These are phyloP conservation scores for Arbutus unedo DNA, from an alignment of 148 eudicot genomes.

Conservation along the genomic window DNA sequence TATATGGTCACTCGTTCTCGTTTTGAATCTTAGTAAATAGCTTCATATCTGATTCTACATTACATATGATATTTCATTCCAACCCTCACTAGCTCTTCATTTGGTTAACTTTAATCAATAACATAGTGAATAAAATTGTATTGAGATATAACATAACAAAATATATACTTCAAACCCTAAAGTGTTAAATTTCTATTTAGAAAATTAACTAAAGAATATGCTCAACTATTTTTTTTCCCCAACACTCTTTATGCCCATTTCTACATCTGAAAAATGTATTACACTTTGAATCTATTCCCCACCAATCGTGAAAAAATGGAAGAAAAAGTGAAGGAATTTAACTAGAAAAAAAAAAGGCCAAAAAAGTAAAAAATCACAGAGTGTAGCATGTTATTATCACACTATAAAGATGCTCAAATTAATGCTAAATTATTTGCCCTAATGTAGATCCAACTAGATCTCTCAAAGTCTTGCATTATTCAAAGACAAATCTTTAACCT, in stretches of 20 bases:
- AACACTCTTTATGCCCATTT: neutral
- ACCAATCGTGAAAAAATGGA: neutral
- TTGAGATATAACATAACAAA: too few species aligned
- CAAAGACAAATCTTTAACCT: neutral
- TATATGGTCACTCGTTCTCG: too few species aligned
- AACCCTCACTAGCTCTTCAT: too few species aligned
- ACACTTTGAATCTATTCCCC: neutral
- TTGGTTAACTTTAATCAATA: too few species aligned
- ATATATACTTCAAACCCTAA: too few species aligned
- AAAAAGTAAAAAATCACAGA: neutral
- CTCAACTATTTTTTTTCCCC: neutral
- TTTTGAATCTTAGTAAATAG: too few species aligned
- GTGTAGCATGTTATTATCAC: neutral
- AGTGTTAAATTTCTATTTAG: too few species aligned
- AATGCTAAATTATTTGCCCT: neutral
- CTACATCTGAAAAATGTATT: neutral
- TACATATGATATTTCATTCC: too few species aligned
- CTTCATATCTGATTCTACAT: too few species aligned
- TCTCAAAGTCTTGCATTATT: neutral
- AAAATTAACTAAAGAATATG: too few species aligned
- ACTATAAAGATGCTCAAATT: slow-evolving; percentile 8
- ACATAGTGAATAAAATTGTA: too few species aligned
- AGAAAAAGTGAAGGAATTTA: neutral
- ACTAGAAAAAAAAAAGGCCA: neutral
- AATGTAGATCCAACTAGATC: neutral